phyloP scores from a whole-genome alignment of 495 filamentous ascomycete species.

The Aspergillus diversus region DNA sequence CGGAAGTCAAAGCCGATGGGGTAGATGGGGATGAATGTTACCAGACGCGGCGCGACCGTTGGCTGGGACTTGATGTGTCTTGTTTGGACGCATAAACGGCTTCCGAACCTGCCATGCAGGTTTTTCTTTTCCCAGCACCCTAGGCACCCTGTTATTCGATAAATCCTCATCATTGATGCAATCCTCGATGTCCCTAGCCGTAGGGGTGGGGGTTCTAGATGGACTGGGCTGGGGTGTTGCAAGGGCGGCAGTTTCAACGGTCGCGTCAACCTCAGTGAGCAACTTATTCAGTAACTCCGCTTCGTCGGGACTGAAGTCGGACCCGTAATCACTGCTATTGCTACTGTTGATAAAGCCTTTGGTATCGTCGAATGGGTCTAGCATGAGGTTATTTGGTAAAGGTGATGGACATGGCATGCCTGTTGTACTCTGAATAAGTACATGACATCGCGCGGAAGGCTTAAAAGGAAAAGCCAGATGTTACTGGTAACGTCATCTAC shows the following conservation, averaged over 20 bases:
- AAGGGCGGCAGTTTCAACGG: slow-evolving; percentile 16
- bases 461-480: too few relatives aligned
- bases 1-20: background rate
- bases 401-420: slow-evolving; percentile 45
- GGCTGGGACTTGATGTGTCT: slow-evolving; percentile 35
- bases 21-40: slow-evolving; percentile 24
- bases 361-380: slow-evolving; percentile 26
- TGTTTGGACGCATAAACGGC: slow-evolving; percentile 15
- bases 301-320: slow-evolving; percentile 70
- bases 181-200: slow-evolving; percentile 43
- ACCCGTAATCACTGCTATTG: slow-evolving; percentile 62
- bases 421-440: slow-evolving; percentile 14
- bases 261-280: slow-evolving; percentile 43
- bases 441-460: background rate
- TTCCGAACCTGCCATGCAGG: slow-evolving; percentile 38
- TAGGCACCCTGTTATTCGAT: slow-evolving; percentile 41
- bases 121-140: slow-evolving; percentile 46
- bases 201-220: slow-evolving; percentile 11
- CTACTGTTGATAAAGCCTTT: background rate
- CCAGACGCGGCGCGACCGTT: slow-evolving; percentile 38
- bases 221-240: slow-evolving; percentile 17
- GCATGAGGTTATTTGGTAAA: slow-evolving; percentile 15
- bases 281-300: slow-evolving; percentile 53
- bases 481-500: too few relatives aligned
- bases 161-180: slow-evolving; percentile 28